Base-by-base conservation (phyloP, 2,329 filamentous ascomycete genomes). In the Harringtonia aguacate region DNA sequence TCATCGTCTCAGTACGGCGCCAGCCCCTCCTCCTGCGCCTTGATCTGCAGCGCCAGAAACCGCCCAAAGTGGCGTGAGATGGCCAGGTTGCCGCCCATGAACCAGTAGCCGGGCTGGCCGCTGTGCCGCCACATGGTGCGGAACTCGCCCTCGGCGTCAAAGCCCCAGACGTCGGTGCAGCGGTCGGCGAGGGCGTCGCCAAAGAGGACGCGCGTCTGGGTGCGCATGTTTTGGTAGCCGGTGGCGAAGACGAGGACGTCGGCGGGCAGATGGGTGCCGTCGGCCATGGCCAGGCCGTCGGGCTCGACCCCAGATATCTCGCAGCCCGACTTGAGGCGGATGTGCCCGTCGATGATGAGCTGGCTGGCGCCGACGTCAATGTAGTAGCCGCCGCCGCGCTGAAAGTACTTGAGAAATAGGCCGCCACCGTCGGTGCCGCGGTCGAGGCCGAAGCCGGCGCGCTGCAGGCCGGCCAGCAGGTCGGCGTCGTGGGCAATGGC, bases 211-310 rank as follows among this genome's bases (percentile, higher is more conserved):
- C 74, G 63, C 3, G 79, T 74, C 20, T 74, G 73, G 0, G 73
- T 78, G 10, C 69, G 66, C 79, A 85, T 86, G 55, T 82, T 84
- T 50, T 80, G 70, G 52, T 81, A 63, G 4, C 71, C 73, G 2
- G 73, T 77, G 6, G 72, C 72, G 43, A 75, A 65, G 14, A 81
- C 66, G 3, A 81, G 68, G 36, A 76, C 64, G 52, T 79, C 75
- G 0, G 75, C 73, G 18, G 68, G 61, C 0, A 79, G 54, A 29
- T 62, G 58, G 4, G 60, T 61, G 2, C 73, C 74, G 49, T 79
- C 72, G 2, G 63, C 63, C 8, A 75, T 61, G 7, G 58, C 51
- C 5, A 68, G 47, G n/a, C 60, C 65, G 4, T 59, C 52, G 4
- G 63, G 54, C 0, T 63, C 59, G 36, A 79, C 68, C 22, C 62